A percentile compares a stretch with the other conserved stretches of the same genome.
phyloP scores from a whole-genome alignment of 2,329 filamentous ascomycete genomes.

The Pseudogymnoascus destructans region DNA sequence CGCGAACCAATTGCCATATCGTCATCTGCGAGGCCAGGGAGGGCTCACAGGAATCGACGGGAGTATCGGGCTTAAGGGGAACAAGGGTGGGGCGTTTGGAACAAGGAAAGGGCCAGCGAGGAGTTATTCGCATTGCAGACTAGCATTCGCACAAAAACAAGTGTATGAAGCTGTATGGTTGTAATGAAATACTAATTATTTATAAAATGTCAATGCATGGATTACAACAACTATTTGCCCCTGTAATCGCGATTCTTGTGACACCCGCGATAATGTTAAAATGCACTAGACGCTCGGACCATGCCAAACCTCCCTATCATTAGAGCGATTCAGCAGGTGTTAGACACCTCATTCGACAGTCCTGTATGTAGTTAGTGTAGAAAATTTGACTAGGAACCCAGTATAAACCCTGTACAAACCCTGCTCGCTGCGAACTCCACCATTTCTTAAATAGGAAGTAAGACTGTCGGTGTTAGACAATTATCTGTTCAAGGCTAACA shows the following conservation, averaged over 20 bases:
- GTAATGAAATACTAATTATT: conserved; percentile 1
- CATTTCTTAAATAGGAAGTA: no score
- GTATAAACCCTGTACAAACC: no score
- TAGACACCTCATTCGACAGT: no score
- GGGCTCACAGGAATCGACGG: conserved; percentile 9
- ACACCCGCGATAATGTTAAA: not conserved
- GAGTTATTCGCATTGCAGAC: not conserved
- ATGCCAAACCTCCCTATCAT: conserved; percentile 2
- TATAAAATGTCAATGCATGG: not conserved
- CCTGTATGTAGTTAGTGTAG: no score
- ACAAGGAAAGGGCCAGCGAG: not conserved
- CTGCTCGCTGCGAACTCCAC: no score
- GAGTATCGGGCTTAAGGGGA: conserved; percentile 3
- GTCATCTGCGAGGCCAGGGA: conserved; percentile 1
- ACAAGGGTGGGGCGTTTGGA: not conserved
- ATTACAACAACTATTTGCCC: not conserved
- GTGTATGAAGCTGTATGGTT: conserved; percentile 2
- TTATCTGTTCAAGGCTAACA: no score
- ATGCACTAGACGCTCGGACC: conserved; percentile 2
- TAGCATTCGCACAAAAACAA: not conserved
- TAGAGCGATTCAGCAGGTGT: no score
- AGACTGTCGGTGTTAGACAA: no score
- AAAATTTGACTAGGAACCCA: no score
- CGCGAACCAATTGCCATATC: not conserved
- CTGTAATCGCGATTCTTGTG: not conserved